Percentiles rank a stretch among this genome's conserved stretches.
Conservation (phyloP, 2,329 filamentous ascomycete genomes). For the Xylaria sp. region DNA sequence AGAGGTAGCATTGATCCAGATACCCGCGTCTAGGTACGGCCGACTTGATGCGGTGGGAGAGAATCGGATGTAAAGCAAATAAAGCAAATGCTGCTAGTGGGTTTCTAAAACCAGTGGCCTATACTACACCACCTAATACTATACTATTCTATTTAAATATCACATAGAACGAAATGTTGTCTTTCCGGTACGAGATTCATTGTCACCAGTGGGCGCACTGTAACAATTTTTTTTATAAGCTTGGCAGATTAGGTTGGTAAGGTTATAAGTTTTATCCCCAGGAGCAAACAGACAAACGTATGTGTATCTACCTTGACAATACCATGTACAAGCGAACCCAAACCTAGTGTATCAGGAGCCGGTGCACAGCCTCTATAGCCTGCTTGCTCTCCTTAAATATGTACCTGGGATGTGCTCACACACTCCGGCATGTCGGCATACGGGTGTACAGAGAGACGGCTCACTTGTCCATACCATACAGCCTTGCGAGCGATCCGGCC, state of each 20-base stretch:
- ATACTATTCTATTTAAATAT: no score
- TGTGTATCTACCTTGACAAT: not conserved
- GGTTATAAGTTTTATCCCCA: not conserved
- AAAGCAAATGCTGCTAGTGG: slow-evolving; percentile 21
- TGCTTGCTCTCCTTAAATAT: not conserved
- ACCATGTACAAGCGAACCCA: not conserved
- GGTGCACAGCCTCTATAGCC: slow-evolving; percentile 22
- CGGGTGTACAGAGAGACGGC: no score
- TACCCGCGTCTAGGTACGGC: not conserved
- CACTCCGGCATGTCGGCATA: not conserved
- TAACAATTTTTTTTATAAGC: no score
- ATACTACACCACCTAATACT: no score
- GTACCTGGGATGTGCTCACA: not conserved
- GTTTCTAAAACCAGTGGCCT: slow-evolving; percentile 30
- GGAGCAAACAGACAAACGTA: not conserved
- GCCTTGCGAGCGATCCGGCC: not conserved
- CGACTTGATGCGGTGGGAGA: not conserved
- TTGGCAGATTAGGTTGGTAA: not conserved
- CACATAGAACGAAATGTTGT: slow-evolving; percentile 1
- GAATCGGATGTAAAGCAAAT: not conserved
- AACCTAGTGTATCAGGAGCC: slow-evolving; percentile 20
- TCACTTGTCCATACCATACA: no score
- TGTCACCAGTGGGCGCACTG: no score
- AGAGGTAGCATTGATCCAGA: slow-evolving; percentile 11
- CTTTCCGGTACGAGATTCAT: not conserved